Evolutionary conservation across 495 filamentous ascomycete species (phyloP).

Genomic region (Choiromyces venosus): DNA sequence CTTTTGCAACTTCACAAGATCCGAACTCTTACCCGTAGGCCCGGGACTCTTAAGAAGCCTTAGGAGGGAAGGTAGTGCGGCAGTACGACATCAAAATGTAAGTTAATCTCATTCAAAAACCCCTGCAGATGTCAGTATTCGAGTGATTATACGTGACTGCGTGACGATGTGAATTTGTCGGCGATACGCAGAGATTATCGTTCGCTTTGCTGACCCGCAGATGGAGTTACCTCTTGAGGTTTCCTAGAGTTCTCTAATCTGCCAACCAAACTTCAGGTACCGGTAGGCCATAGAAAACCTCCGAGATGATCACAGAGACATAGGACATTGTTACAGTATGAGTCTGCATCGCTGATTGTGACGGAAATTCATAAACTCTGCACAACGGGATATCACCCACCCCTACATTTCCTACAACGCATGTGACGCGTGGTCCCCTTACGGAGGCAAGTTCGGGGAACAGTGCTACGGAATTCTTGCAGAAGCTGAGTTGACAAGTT

Average conservation of each 20-base stretch:
- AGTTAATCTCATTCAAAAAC: too few species aligned
- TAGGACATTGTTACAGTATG: neutral
- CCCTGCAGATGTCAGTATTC: neutral
- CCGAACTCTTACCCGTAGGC: too few species aligned
- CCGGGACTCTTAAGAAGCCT: too few species aligned
- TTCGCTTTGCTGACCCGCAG: neutral
- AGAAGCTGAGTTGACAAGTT: neutral
- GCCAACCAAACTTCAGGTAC: neutral
- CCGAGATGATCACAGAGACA: neutral
- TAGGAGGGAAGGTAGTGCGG: too few species aligned
- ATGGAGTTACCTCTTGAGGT: neutral
- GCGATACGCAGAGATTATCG: neutral
- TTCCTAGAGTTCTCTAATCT: neutral
- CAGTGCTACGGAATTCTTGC: neutral
- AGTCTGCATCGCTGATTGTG: neutral
- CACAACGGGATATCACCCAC: neutral
- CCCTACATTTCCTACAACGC: neutral
- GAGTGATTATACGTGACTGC: neutral
- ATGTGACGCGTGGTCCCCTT: neutral
- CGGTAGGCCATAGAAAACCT: too few species aligned
- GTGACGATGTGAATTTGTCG: neutral
- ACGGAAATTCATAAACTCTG: neutral
- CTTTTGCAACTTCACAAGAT: too few species aligned
- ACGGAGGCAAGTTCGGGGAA: too few species aligned
- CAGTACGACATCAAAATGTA: too few species aligned